Base-by-base conservation (phyloP, 805 yeast genomes). In the Myxozyma udenii region DNA sequence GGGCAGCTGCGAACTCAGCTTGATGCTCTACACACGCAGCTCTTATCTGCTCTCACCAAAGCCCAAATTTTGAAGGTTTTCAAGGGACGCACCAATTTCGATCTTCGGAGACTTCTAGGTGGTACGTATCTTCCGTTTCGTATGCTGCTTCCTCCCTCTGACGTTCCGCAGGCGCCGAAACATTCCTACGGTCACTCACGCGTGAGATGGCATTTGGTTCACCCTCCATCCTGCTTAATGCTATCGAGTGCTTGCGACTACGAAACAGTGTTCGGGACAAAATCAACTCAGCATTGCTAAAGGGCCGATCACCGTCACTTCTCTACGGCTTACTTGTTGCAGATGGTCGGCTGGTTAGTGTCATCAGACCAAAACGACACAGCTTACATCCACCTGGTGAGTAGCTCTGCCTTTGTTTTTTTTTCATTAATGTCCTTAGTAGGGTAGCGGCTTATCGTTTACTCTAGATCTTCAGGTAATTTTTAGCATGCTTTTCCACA, bases 21-120 rank as follows among this genome's bases (percentile, higher is more conserved):
- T 43, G 84, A 81, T 45, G 75, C 84, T 19, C 62, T 91, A 14
- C 83, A 90, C 69, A 81, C 87, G 43, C 91, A 86, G 65, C 65
- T 91, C 4, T 65, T 91, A n/a, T 81, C 95, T 0, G 85, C 93
- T 0, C 69, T 93, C 36, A 85, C 95, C n/a, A 82, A 84, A 63
- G 84, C 88, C 1, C 86, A 85, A 57, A 80, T 91, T 35, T 72
- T 77, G 7, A 79, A 80, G 57, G 80, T 84, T 32, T 90, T 86
- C 65, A 72, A 75, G 46, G 78, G 79, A 55, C 73, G 95, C 50
- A 83, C 85, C 62, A 87, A 87, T 62, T 87, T 85, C 62, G 98
- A 91, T 63, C 70, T 91, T 35, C 72, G 96, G 21, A 84, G 81
- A 51, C 75, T 85, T 25, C 72, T 90, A 23, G 88, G 88, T 18